phyloP scores from a whole-genome alignment of 805 yeast species.

The Teunomyces kruisii region DNA sequence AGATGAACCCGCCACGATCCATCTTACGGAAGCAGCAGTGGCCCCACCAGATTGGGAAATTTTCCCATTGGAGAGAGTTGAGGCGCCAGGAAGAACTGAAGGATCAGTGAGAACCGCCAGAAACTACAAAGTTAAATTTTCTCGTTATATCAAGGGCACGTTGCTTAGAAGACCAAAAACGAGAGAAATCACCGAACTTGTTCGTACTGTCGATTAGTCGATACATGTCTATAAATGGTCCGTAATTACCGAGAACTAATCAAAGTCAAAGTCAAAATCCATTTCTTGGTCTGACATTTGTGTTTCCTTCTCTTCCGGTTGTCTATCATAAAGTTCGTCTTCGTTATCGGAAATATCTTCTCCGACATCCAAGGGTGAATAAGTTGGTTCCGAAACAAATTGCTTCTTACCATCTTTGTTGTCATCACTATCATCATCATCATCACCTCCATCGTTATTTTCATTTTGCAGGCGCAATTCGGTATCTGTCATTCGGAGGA shows the following conservation, averaged over 20 bases:
- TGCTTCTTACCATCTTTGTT: not conserved
- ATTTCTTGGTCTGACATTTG: conserved; percentile 4
- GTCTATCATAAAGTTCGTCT: conserved; percentile 1
- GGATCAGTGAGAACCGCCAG: too few relatives aligned
- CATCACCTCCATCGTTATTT: not conserved
- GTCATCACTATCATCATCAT: not conserved
- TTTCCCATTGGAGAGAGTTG: conserved; percentile 21
- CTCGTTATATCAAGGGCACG: conserved; percentile 7
- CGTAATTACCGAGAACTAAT: conserved; percentile 7
- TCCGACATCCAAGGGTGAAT: not conserved
- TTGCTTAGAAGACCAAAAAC: not conserved
- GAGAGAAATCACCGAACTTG: not conserved
- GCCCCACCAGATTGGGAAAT: conserved; percentile 33
- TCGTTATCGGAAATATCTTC: conserved; percentile 4
- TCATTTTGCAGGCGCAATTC: not conserved
- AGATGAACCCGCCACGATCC: conserved; percentile 11
- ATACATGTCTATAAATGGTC: not conserved
- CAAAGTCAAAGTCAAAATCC: conserved; percentile 30
- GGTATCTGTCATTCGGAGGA: not conserved
- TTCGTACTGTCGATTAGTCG: not conserved
- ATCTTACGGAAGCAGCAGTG: conserved; percentile 23
- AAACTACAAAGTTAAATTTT: conserved; percentile 15
- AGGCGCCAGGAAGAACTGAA: too few relatives aligned
- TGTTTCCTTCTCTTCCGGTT: not conserved
- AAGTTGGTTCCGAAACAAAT: not conserved